Base-by-base conservation (phyloP, 2,329 filamentous ascomycete species). In the Epichloe typhina region DNA sequence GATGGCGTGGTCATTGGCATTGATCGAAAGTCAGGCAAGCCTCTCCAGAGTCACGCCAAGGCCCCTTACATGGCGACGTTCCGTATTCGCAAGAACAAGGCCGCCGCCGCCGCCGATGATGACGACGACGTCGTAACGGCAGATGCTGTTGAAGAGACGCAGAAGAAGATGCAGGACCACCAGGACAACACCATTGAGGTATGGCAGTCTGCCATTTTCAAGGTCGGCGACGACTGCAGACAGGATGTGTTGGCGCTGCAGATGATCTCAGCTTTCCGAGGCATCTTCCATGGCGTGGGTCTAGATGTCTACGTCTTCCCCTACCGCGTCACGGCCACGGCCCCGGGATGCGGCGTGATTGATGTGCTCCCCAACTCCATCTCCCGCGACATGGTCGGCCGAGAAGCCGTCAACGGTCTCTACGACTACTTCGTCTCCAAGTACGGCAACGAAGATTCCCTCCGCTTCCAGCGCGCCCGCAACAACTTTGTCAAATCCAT, bases 151-250 rank as follows among this genome's bases (percentile, higher is more conserved):
- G 76, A 78, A 54, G 76, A 75, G 36, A 68, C 68, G 1, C 48
- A 45, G 21, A 51, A 51, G 35, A 44, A 44, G 26, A 21, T 36
- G 36, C 21, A 46, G 31, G 40, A 51, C 6, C 59, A 59, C 1
- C 59, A 60, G n/a, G 62, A 64, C 49, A 80, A 77, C 59, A 87
- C 82, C 0, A 81, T 95, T 58, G 94, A 98, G 66, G 85, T 91
- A n/a, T 97, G 93, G 94, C 93, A 98, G 67, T 95, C 89, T 2
- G 93, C 91, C 51, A 99, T 99, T 62, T 99, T 99, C 82, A 99
- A 99, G 67, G 94, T 99, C 46, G 93, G 93, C 55, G 93, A 99
- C 64, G 93, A 99, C 67, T 97, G 93, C 65, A 85, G 93, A 47
- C 93, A 99, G 69, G 94, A 99, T 61, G 86, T 99, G 49, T 75